phyloP scores from a whole-genome alignment of 1,284 basidiomycete genomes.

The Tilletia horrida region DNA sequence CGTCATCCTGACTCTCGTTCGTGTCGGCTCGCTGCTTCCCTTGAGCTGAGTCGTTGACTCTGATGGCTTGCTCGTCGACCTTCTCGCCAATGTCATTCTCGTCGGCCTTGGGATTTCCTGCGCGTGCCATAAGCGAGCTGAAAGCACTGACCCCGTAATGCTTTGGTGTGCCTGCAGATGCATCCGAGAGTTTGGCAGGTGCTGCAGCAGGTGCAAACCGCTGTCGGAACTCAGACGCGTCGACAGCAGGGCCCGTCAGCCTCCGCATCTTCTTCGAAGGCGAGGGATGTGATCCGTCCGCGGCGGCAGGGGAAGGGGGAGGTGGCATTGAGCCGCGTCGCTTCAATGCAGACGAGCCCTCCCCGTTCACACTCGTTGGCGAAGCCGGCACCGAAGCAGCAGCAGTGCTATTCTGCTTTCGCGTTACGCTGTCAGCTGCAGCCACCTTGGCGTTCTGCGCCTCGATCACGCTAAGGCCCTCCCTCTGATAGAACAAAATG shows the following conservation, averaged over 20 bases:
- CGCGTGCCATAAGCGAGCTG: background rate
- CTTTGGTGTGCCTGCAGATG: background rate
- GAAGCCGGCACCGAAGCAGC: background rate
- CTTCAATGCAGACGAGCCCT: background rate
- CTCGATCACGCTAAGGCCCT: constrained; percentile 41
- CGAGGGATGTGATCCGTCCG: background rate
- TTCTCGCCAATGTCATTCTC: background rate
- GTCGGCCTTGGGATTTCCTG: background rate
- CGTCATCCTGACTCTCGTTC: background rate
- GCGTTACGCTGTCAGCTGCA: background rate
- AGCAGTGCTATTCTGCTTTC: background rate
- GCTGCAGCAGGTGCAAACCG: background rate
- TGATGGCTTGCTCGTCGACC: background rate
- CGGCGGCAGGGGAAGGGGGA: background rate
- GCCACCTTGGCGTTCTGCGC: constrained; percentile 56
- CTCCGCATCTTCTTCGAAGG: background rate
- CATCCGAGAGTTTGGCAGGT: background rate
- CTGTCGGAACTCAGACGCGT: background rate
- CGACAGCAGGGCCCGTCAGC: background rate
- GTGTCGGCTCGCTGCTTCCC: background rate
- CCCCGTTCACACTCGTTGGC: background rate
- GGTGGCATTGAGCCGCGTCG: constrained; percentile 9
- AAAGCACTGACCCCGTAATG: background rate
- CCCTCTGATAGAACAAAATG: constrained; percentile 83
- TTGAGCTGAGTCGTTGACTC: background rate